Evolutionary conservation across 2,329 filamentous ascomycete species (phyloP), one percentile per base, ranked within the genome.

Genomic region (Botrytis byssoidea): DNA sequence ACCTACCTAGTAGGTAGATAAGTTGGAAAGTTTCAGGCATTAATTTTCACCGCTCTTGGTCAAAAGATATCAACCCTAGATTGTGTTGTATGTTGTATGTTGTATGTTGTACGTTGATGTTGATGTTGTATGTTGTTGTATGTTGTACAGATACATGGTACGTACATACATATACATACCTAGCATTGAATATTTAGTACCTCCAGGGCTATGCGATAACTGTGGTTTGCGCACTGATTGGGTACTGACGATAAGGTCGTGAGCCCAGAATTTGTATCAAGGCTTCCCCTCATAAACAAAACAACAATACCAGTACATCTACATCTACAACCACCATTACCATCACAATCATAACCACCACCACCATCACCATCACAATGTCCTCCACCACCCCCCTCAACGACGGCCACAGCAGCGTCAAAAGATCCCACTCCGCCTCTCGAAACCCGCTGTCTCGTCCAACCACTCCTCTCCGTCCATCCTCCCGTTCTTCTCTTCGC

Each of bases 401-500:
- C 69, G 73, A 76, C 61, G 75, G 74, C 16, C 77, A 76, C 71
- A 79, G 77, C 73, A 79, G 77, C 74, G 74, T 61, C n/a, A 79
- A 81, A 72, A 74, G 79, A 40, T 79, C 79, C 2, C 77, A 72
- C 35, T 80, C 79, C 44, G 74, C 57, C 40, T 77, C 70, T 46
- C 79, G 79, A 51, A 75, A 76, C 64, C 79, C 80, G 9, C 67
- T 77, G 42, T 82, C 88, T 66, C 88, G 87, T 75, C 96, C 95
- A 35, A 97, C 95, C 3, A 98, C 96, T 6, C 96, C 96, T 44
- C 89, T 99, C 16, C 93, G 95, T 67, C 93, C 95, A 25, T 94
- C 93, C 32, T 98, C 95, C 5, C 92, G 95, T 70, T 94, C 93
- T 29, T 97, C 94, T 20, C 90, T 98, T 76, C 93, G 78, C 69